Evolutionary conservation across 768 basidiomycete genomes (phyloP), one percentile per base, ranked within the genome.

Genomic region (Hygrocybe punicea): DNA sequence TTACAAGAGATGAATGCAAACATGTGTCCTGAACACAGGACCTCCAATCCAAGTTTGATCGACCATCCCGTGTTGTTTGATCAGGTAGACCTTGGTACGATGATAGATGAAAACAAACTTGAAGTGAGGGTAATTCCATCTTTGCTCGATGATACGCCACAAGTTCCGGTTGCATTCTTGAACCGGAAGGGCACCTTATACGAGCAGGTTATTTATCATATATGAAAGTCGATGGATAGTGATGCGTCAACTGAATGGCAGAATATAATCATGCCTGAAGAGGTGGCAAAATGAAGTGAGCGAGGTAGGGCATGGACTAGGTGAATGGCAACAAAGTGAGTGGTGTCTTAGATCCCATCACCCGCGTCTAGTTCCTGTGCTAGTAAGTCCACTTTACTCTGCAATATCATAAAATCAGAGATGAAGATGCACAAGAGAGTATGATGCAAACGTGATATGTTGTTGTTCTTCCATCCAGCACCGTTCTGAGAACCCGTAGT

Each of bases 131-230:
- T 45, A 52, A 44, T 60, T 77, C 62, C 47, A 74, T 89, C 37
- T 89, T 63, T 81, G 88, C 86, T 86, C 84, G 82, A 85, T 76
- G 70, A 89, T 89, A 89, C 87, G 84, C 87, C 86, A n/a, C n/a
- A 71, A 55, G 57, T 65, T 65, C 69, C 78, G 79, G 81, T 76
- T 80, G 79, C 74, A 73, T 65, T 65, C 78, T 87, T 77, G 67
- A 59, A 75, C 81, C 83, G 80, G 80, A 63, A 73, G 68, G 85
- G 87, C 86, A 89, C 87, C 87, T 88, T 85, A 34, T 84, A 84
- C 81, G 76, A 86, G 88, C 89, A 81, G 66, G 50, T 35, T 36
- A 42, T 48, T 17, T 14, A 51, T 5, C 17, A 51, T 33, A 21
- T 19, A 4, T 4, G 13, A 25, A 13, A 14, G 11, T 19, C 25